Evolutionary conservation across 192 early-diverging fungal genomes (phyloP).

Genomic region (Lunasporangiospora selenospora): DNA sequence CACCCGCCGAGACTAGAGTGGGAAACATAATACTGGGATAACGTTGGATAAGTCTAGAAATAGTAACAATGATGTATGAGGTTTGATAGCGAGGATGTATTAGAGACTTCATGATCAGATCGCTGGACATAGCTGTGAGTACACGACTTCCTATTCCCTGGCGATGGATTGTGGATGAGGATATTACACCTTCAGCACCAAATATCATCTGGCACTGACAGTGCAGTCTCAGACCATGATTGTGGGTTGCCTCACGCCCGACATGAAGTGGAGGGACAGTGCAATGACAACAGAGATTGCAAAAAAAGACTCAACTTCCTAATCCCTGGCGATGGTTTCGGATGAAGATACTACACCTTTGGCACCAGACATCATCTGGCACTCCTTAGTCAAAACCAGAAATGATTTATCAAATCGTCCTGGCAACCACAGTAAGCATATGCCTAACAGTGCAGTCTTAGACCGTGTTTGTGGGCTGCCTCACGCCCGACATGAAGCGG

Average conservation of each 20-base stretch:
- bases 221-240: no score
- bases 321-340: constrained; percentile 7
- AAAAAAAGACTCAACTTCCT: constrained; percentile 7
- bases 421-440: background rate
- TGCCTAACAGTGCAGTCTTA: background rate
- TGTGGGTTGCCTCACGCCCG: no score
- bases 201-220: no score
- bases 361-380: constrained; percentile 13
- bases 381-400: constrained; percentile 7
- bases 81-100: background rate
- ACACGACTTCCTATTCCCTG: no score
- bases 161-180: no score
- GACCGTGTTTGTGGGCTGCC: constrained; percentile 11
- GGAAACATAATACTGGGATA: background rate
- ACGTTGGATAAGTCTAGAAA: background rate
- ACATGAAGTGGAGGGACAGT: no score
- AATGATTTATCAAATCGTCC: background rate
- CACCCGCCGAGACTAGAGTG: background rate
- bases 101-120: no score
- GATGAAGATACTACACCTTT: constrained; percentile 11
- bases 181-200: no score
- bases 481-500: constrained; percentile 4
- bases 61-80: background rate
- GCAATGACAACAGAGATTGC: background rate
- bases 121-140: no score